Conservation (phyloP, 495 filamentous ascomycete species). For the Penicillium crystallinum region DNA sequence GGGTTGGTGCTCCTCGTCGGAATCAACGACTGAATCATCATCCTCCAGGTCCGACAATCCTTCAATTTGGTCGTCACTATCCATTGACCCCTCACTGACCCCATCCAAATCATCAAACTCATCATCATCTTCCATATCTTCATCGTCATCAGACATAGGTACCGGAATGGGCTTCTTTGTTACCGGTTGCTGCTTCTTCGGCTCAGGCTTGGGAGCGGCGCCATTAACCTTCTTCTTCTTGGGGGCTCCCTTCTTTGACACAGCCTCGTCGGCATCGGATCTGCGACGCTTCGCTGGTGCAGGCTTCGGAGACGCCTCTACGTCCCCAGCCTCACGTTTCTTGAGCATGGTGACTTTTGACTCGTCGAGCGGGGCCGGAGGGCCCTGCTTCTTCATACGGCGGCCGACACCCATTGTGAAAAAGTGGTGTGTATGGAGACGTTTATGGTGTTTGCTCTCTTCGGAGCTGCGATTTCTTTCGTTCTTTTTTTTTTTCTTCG, state of each 20-base stretch:
- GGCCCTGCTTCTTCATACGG: conserved; percentile 93
- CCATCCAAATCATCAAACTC: conserved; percentile 51
- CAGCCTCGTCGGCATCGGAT: conserved; percentile 36
- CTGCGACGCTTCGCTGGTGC: conserved; percentile 59
- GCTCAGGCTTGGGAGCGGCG: not conserved
- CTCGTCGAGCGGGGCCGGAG: conserved; percentile 77
- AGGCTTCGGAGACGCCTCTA: conserved; percentile 34
- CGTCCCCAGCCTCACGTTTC: conserved; percentile 68
- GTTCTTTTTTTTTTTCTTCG: conserved; percentile 27
- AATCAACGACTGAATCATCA: conserved; percentile 68
- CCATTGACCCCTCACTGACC: conserved; percentile 43
- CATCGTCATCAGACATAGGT: conserved; percentile 44
- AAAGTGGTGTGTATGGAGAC: conserved; percentile 15
- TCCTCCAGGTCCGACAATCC: conserved; percentile 50
- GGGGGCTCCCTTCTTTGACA: conserved; percentile 18
- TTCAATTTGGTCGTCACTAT: conserved; percentile 49
- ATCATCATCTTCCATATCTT: conserved; percentile 39
- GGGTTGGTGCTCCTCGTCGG: conserved; percentile 56
- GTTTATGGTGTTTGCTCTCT: conserved; percentile 11
- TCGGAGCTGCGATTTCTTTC: conserved; percentile 22
- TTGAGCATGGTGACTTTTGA: conserved; percentile 64
- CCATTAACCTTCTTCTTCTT: conserved; percentile 9
- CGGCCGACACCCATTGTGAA: conserved; percentile 79
- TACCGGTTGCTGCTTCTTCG: conserved; percentile 31
- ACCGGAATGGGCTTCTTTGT: conserved; percentile 38